Percentiles rank a stretch among this genome's conserved stretches.
Evolutionary conservation across 1,284 basidiomycete species (phyloP).

Genomic region (Tylopilus sp.): DNA sequence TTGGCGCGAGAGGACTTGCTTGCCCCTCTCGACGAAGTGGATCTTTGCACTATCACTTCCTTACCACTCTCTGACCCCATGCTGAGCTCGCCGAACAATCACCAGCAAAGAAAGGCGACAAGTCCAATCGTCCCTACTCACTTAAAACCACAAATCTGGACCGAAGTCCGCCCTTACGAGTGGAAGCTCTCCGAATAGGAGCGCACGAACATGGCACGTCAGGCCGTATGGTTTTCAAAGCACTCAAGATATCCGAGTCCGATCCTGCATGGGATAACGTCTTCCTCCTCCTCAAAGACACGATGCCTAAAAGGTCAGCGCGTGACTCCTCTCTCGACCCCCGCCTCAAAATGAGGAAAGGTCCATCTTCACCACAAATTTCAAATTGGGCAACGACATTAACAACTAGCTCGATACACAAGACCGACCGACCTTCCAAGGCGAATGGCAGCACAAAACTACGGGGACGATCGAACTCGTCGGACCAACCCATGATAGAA

Average conservation of each 20-base stretch:
- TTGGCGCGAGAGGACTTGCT: slow-evolving; percentile 52
- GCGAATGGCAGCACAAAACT: slow-evolving; percentile 40
- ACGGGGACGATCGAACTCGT: slow-evolving; percentile 49
- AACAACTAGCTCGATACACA: slow-evolving; percentile 30
- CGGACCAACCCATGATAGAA: slow-evolving; percentile 36
- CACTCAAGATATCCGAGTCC: slow-evolving; percentile 63
- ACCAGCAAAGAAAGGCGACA: slow-evolving; percentile 47
- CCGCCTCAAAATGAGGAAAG: slow-evolving; percentile 49
- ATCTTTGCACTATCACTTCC: slow-evolving; percentile 23
- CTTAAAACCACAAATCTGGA: slow-evolving; percentile 68
- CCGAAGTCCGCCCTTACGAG: slow-evolving; percentile 74
- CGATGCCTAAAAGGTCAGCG: slow-evolving; percentile 45
- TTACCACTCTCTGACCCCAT: background rate
- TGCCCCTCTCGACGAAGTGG: slow-evolving; percentile 61
- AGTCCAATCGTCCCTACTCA: slow-evolving; percentile 55
- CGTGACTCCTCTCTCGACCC: slow-evolving; percentile 38
- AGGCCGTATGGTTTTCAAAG: slow-evolving; percentile 58
- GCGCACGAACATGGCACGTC: slow-evolving; percentile 57
- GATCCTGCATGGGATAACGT: slow-evolving; percentile 67
- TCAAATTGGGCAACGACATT: slow-evolving; percentile 33
- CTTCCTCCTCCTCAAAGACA: slow-evolving; percentile 24
- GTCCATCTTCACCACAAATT: slow-evolving; percentile 38
- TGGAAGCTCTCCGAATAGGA: slow-evolving; percentile 62
- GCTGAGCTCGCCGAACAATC: slow-evolving; percentile 62
- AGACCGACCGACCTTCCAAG: slow-evolving; percentile 39